A percentile compares a stretch with the other conserved stretches of the same genome.
Conservation (phyloP, 2,329 filamentous ascomycete species). For the Lomentospora prolificans region DNA sequence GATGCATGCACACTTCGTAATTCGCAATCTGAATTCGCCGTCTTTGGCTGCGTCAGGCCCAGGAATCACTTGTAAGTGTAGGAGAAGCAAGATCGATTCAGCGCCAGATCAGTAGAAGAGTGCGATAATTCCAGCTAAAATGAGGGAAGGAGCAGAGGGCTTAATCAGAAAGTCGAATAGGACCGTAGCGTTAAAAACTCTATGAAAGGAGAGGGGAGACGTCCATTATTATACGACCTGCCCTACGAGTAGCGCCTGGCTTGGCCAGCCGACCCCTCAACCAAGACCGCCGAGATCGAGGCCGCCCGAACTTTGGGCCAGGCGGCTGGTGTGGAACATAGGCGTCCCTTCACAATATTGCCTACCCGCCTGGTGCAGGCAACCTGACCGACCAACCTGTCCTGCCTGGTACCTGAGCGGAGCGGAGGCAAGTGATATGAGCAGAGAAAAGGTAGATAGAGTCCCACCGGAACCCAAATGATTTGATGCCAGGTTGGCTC, state of each 20-base stretch:
- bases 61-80: no score
- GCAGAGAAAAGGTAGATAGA: no score
- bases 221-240: background rate
- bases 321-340: background rate
- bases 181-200: no score
- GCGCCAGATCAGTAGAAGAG: background rate
- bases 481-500: no score
- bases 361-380: background rate
- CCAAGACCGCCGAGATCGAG: background rate
- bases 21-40: no score
- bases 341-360: background rate
- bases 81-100: background rate
- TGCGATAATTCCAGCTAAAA: background rate
- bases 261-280: background rate
- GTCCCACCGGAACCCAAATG: no score
- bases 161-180: background rate
- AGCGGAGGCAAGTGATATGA: no score
- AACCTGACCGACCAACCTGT: background rate
- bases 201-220: background rate
- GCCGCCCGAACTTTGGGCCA: background rate
- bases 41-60: no score
- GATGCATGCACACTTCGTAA: background rate
- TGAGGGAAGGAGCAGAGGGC: background rate
- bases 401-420: no score
- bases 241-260: no score